Base-by-base conservation (phyloP, 805 yeast species). In the Debaryomyces tyrocola region DNA sequence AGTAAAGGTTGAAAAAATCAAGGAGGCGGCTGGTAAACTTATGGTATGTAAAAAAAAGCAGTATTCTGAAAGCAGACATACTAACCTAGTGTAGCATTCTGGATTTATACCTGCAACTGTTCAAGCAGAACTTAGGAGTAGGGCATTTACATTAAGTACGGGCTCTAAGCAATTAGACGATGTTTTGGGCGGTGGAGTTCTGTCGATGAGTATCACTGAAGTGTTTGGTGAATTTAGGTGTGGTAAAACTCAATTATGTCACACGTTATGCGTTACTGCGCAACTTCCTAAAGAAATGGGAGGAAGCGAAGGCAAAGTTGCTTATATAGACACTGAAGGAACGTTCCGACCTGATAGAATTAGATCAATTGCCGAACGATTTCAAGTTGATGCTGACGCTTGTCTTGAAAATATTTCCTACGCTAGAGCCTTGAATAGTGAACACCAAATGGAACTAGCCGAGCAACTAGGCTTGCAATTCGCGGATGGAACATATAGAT, bases 191-290 rank as follows among this genome's bases (percentile, higher is more conserved):
- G 57, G 57, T 4, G 57, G 57, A 3, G 39, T 53, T 21, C 49
- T 47, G 45, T 51, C 57, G 17, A 52, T 52, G 53, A 49, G 53
- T 41, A 41, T 53, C 9, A 51, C 57, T 3, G 57, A 53, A 38
- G 57, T 53, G 2, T 53, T 53, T 38, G 57, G 57, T n/a, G 57
- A 53, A 35, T 53, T 53, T 37, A 45, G 57, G 33, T 51, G 55
- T 21, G 57, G 57, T 12, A 53, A 53, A 38, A 51, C 57, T 10
- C 57, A 53, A 43, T 42, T 53, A 28, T 53, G 57, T 35, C 57
- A 53, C 33, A 53, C 57, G 2, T 37, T 53, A 12, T 53, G 55
- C 37, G 57, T 53, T 6, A 34, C 57, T 12, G 54, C 53, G 11
- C 57, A 53, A 48, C 35, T 53, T 14, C 57, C 57, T 14, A 41